phyloP scores from a whole-genome alignment of 768 basidiomycete species.

The Serpula lacrymans region DNA sequence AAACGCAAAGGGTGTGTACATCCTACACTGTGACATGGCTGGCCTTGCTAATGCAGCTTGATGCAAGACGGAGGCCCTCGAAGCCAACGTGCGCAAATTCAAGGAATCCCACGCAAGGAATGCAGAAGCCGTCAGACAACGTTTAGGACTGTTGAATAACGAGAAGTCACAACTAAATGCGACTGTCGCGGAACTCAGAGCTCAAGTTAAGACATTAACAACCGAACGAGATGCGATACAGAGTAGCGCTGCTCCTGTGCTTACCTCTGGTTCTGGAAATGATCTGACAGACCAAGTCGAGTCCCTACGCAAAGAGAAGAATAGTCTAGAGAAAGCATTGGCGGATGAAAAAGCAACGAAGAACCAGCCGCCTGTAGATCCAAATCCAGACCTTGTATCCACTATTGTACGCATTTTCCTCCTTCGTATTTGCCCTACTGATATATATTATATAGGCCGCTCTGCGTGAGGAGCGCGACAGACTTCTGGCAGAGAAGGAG shows the following conservation, averaged over 20 bases:
- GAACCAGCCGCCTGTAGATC: conserved; percentile 1
- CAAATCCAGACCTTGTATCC: conserved; percentile 20
- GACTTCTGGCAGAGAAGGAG: conserved; percentile 58
- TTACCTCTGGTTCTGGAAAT: conserved; percentile 18
- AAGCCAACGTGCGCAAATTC: conserved; percentile 38
- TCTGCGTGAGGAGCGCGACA: conserved; percentile 58
- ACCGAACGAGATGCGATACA: conserved; percentile 28
- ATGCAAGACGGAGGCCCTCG: conserved; percentile 43
- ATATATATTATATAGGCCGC: conserved; percentile 37
- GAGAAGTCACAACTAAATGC: conserved; percentile 29
- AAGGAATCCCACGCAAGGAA: conserved; percentile 21
- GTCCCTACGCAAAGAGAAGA: conserved; percentile 36
- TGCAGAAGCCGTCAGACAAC: conserved; percentile 11
- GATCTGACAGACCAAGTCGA: conserved; percentile 33
- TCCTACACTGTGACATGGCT: too few species aligned
- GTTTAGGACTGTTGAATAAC: conserved; percentile 18
- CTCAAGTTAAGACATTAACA: conserved; percentile 23
- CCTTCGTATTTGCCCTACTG: not conserved
- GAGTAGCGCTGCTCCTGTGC: conserved; percentile 3
- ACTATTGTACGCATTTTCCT: conserved; percentile 28
- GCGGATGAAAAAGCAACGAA: conserved; percentile 34
- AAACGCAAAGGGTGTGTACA: conserved; percentile 28
- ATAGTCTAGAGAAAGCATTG: conserved; percentile 34
- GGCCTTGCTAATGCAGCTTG: too few species aligned
- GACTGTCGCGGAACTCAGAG: conserved; percentile 20